These are phyloP conservation scores for Chlorella sp. DNA, from an alignment of 139 green algal genomes.

Conservation along the genomic window DNA sequence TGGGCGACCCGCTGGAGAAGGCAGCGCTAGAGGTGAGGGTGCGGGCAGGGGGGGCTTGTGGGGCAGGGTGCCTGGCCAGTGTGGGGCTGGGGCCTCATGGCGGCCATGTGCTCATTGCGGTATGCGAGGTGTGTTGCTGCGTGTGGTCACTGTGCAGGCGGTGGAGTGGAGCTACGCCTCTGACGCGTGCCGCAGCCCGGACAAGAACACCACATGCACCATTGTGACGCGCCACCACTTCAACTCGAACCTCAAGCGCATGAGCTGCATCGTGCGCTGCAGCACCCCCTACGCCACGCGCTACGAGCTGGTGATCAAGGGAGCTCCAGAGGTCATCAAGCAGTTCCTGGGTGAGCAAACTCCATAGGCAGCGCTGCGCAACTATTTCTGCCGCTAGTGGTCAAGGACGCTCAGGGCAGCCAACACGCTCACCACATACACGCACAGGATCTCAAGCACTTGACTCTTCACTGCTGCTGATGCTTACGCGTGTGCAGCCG, in stretches of 20 bases:
- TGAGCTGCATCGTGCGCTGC: slow-evolving; percentile 71
- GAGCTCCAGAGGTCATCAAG: slow-evolving; percentile 80
- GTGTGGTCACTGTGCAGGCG: slow-evolving; percentile 22
- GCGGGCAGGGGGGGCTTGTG: no score
- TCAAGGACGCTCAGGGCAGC: no score
- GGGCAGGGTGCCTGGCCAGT: no score
- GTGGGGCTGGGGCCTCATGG: no score
- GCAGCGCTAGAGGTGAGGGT: slow-evolving; percentile 52
- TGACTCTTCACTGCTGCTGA: no score
- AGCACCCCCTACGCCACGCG: neutral
- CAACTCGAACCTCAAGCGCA: slow-evolving; percentile 84
- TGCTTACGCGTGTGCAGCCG: slow-evolving; percentile 7
- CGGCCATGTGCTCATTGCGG: no score
- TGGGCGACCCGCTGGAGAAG: slow-evolving; percentile 86
- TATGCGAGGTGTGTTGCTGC: no score
- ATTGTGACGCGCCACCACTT: slow-evolving; percentile 89
- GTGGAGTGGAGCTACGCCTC: slow-evolving; percentile 44
- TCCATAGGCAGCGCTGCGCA: no score
- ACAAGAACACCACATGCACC: slow-evolving; percentile 28
- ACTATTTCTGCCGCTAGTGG: no score
- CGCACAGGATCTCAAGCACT: no score
- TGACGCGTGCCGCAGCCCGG: slow-evolving; percentile 19
- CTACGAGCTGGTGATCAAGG: slow-evolving; percentile 65
- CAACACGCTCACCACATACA: no score
- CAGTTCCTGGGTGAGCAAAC: slow-evolving; percentile 47